Conservation (phyloP, 78 protist genomes). For the Dictyostelium capitatum region DNA sequence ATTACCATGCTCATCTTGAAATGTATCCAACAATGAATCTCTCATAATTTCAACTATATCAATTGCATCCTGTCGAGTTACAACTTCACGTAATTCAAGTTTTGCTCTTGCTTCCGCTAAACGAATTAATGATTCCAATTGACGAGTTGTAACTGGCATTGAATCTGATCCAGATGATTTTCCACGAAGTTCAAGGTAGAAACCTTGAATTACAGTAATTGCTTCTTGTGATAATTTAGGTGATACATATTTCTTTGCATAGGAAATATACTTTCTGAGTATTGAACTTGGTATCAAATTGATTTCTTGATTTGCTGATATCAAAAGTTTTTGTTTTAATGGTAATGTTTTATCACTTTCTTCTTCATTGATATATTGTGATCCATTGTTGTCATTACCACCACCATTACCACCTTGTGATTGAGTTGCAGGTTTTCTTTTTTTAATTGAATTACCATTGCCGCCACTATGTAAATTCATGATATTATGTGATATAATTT, state of each 20-base stretch:
- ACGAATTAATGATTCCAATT: conserved; percentile 97
- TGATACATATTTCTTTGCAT: conserved; percentile 92
- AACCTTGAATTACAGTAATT: conserved; percentile 76
- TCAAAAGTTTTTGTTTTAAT: conserved; percentile 17
- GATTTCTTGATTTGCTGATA: conserved; percentile 25
- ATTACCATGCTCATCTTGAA: conserved; percentile 76
- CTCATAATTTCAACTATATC: conserved; percentile 77
- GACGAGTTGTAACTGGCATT: conserved; percentile 98
- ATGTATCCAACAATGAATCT: conserved; percentile 51
- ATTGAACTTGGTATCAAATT: conserved; percentile 90
- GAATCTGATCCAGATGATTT: conserved; percentile 12
- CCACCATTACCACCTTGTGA: not conserved
- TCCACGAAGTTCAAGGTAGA: conserved; percentile 87
- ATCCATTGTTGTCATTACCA: not conserved
- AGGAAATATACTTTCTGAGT: conserved; percentile 96
- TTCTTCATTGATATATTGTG: not conserved
- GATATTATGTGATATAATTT: conserved; percentile 95
- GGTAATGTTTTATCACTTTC: conserved; percentile 4
- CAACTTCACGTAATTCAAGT: conserved; percentile 93
- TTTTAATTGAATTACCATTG: not conserved
- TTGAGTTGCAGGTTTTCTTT: not conserved
- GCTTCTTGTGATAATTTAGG: conserved; percentile 94
- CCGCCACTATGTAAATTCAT: conserved; percentile 67
- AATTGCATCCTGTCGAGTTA: conserved; percentile 87
- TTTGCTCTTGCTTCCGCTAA: conserved; percentile 98